Base-by-base conservation (phyloP, 345 rosid genomes). In the Microthlaspi erraticum region DNA sequence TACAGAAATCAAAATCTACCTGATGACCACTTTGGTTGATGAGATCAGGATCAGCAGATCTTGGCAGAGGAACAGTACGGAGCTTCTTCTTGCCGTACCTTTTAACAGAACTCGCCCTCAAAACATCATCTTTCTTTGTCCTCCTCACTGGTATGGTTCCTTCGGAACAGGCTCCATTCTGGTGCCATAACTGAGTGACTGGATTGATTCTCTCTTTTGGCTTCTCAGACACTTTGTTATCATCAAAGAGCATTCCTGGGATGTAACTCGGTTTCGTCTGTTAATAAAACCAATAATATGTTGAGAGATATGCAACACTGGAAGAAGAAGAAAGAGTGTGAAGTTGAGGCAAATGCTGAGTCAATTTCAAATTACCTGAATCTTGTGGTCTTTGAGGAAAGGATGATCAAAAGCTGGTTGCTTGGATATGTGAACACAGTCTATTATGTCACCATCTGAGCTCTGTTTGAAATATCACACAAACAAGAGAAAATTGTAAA, bases 381-480 rank as follows among this genome's bases (percentile, higher is more conserved):
- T 85, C 78, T 81, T 85, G 74, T 89, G 96, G 58, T 89, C 82
- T 80, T 83, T 83, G 68, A 85, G 88, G 73, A 68, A 81, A 58
- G 96, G 92, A 57, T 89, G 96, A 64, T 87, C 96, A 74, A 89
- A 85, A 75, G 96, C 88, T 14, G 90, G 87, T 78, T 89, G 96
- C 53, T 84, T 82, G 20, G 90, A 66, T 26, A 87, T 62, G 57
- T 68, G 80, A 53, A 86, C 83, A 71, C 91, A 88, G 72, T 86
- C 91, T 33, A 88, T 86, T 17, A 76, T 79, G 71, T 89, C 92
- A 7, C 92, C 96, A 75, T 89, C 96, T 70, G 79, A 81, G 59
- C 86, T 83, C 82, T 77, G 87, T 62, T 63, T 38, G 6, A 57
- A 52, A 20, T 5, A 67, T 7, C 43, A 68, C 78, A 62, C 37